These are phyloP conservation scores for Speleostelium caveatum DNA, from an alignment of 78 protist genomes.

Conservation along the genomic window DNA sequence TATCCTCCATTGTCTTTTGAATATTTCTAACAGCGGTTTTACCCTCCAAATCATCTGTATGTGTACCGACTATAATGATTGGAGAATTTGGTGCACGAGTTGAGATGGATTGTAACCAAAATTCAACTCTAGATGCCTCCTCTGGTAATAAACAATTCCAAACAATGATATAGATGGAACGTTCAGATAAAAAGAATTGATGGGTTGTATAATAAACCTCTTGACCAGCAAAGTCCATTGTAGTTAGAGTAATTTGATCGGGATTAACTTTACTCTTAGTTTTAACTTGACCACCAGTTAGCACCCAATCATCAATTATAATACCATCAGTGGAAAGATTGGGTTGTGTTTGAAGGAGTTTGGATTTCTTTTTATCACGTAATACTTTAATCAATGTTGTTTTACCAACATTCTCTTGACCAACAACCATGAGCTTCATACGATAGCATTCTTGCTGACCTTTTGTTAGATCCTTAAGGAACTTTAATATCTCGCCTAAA, in stretches of 20 bases:
- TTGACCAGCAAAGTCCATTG: too few species aligned
- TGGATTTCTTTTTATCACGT: slow-evolving; percentile 21
- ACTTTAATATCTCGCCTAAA: background rate
- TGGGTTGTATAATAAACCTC: slow-evolving; percentile 76
- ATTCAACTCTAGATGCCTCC: slow-evolving; percentile 36
- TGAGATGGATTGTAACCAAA: slow-evolving; percentile 44
- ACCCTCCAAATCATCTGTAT: slow-evolving; percentile 1
- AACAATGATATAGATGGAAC: slow-evolving; percentile 34
- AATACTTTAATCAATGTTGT: slow-evolving; percentile 28
- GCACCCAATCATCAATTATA: slow-evolving; percentile 33
- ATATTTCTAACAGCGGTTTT: background rate
- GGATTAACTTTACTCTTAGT: background rate
- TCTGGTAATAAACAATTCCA: slow-evolving; percentile 16
- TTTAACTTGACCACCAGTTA: slow-evolving; percentile 12
- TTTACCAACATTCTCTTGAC: too few species aligned
- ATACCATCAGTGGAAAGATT: slow-evolving; percentile 61
- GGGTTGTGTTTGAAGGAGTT: background rate
- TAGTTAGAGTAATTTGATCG: background rate
- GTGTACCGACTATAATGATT: slow-evolving; percentile 66
- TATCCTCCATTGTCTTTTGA: slow-evolving; percentile 4
- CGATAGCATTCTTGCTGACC: slow-evolving; percentile 47
- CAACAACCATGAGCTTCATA: slow-evolving; percentile 14
- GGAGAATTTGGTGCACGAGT: slow-evolving; percentile 26
- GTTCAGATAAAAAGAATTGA: slow-evolving; percentile 47
- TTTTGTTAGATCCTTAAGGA: slow-evolving; percentile 36